Base-by-base conservation (phyloP, 345 rosid genomes). In the Ceriops tagal region DNA sequence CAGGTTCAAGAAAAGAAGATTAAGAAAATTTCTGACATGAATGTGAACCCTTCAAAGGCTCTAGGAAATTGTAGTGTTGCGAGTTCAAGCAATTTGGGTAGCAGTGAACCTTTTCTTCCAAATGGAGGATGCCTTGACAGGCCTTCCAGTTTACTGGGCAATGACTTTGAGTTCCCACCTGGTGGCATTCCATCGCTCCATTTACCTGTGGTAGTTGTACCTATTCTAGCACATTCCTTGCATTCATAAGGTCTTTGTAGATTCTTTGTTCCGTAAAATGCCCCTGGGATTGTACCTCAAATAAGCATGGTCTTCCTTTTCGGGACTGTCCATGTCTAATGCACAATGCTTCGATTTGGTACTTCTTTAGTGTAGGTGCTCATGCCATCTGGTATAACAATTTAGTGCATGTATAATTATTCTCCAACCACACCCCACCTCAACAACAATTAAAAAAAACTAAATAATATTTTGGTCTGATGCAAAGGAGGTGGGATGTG, bases 1-100 rank as follows among this genome's bases (percentile, higher is more conserved):
- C 86, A 92, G 98, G 93, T 92, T 62, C 96, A 90, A 78, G 98
- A 92, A 81, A 92, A 92, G 83, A 90, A 92, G 88, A 81, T 92
- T 67, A 92, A 89, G 88, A 89, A 90, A 80, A 83, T 92, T 61
- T 79, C 77, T 77, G 92, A 89, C 71, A 79, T 86, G 88, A 92
- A 92, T 85, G 81, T 87, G 65, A 86, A 87, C 69, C 84, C 87
- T 35, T 77, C 78, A 51, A 83, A 69, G 73, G 68, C 79, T 61
- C 57, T 74, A 56, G 87, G 87, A 76, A 85, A 77, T 58, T 85
- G 87, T 65, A 61, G 76, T 57, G 49, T 68, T 70, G 79, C 71
- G 68, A 71, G 86, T 72, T 64, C 93, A 72, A 81, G 87, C 72
- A 70, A 32, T 65, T 73, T 86, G 28, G 74, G 65, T 26, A 75